Conservation (phyloP, 305 asterid species). For the Solanum chacoense region DNA sequence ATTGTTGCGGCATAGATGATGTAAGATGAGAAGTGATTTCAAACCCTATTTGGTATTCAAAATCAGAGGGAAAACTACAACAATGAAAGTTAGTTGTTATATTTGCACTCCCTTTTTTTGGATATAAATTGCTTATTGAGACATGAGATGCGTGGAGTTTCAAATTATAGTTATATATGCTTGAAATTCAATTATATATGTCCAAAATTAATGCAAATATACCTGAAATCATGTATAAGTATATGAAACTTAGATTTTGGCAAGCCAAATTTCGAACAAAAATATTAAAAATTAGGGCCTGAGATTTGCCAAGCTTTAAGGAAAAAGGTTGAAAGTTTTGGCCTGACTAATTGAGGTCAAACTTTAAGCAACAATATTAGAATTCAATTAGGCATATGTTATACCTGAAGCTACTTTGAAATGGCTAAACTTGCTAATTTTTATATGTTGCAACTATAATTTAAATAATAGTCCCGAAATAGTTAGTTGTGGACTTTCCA, state of each 20-base stretch:
- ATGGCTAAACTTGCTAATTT: not conserved
- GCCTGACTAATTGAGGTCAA: not conserved
- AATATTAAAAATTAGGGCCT: not conserved
- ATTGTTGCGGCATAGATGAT: not conserved
- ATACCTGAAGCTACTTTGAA: not conserved
- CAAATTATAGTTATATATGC: not conserved
- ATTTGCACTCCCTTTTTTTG: not conserved
- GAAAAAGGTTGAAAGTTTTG: not conserved
- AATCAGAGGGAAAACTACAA: not conserved
- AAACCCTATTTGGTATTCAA: not conserved
- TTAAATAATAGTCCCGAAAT: not conserved
- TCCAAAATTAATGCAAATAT: not conserved
- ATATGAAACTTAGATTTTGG: not conserved
- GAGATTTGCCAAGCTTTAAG: not conserved
- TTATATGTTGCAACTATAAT: not conserved
- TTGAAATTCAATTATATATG: not conserved
- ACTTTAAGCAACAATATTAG: not conserved
- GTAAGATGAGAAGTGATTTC: not conserved
- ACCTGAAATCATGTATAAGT: not conserved
- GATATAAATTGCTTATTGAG: not conserved
- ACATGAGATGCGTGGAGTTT: not conserved
- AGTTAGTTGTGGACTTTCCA: not conserved
- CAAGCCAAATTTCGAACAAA: not conserved
- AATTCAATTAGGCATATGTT: not conserved
- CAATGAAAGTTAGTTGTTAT: not conserved